A percentile compares a stretch with the other conserved stretches of the same genome.
Conservation (phyloP, 768 basidiomycete genomes). For the Leccinum variicolor region DNA sequence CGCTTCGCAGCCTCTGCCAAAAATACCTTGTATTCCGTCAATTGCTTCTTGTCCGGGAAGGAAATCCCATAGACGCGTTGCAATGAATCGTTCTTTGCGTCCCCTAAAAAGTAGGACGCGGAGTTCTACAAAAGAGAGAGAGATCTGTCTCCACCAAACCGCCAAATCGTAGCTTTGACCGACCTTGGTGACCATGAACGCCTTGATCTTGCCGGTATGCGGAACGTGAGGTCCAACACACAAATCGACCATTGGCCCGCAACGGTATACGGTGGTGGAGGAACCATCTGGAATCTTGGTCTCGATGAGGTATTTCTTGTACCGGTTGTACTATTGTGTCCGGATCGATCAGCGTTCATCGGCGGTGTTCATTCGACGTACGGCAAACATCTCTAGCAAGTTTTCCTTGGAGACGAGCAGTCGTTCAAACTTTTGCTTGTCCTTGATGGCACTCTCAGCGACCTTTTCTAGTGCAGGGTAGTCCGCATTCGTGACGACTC, state of each 20-base stretch:
- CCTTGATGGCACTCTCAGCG: conserved; percentile 85
- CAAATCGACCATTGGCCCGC: conserved; percentile 97
- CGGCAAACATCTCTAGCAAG: conserved; percentile 94
- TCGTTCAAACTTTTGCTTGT: conserved; percentile 96
- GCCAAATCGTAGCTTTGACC: not conserved
- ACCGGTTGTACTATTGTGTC: conserved; percentile 88
- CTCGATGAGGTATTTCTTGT: conserved; percentile 94
- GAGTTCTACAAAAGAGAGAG: conserved; percentile 62
- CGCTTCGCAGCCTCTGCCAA: conserved; percentile 97
- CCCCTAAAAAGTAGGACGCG: conserved; percentile 96
- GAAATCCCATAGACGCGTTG: conserved; percentile 98
- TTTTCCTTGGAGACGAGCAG: conserved; percentile 91
- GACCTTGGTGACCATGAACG: conserved; percentile 95
- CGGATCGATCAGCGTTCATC: conserved; percentile 1
- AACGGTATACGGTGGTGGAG: conserved; percentile 96
- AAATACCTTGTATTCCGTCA: conserved; percentile 93
- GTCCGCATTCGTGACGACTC: conserved; percentile 76
- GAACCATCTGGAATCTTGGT: conserved; percentile 95
- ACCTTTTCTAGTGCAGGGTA: conserved; percentile 89
- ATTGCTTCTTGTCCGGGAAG: conserved; percentile 96
- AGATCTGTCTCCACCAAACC: not conserved
- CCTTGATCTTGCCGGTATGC: conserved; percentile 96
- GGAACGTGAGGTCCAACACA: conserved; percentile 98
- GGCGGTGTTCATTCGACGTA: conserved; percentile 38
- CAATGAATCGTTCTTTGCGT: conserved; percentile 87